phyloP scores from a whole-genome alignment of 2,329 filamentous ascomycete species.

The Pseudogymnoascus pannorum region DNA sequence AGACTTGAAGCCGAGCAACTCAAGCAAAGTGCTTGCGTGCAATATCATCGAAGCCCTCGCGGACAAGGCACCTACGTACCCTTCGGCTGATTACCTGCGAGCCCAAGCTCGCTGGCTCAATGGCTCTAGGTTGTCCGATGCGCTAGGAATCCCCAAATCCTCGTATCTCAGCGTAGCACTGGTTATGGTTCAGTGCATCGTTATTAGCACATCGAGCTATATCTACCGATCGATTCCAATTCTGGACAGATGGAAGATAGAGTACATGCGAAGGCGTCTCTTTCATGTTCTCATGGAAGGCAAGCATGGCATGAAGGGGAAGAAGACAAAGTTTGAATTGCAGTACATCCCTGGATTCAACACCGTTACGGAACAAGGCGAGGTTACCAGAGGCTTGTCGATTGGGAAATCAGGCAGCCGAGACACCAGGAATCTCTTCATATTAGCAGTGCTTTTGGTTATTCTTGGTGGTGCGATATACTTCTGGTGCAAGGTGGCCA shows the following conservation, averaged over 20 bases:
- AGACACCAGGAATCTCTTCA: neutral
- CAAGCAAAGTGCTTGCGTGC: conserved; percentile 56
- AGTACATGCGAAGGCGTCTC: neutral
- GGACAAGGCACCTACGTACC: conserved; percentile 55
- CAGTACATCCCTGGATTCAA: neutral
- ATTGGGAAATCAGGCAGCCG: neutral
- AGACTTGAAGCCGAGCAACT: conserved; percentile 56
- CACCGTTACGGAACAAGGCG: neutral
- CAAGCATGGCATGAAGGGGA: neutral
- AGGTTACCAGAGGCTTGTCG: neutral
- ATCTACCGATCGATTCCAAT: conserved; percentile 39
- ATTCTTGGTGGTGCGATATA: neutral
- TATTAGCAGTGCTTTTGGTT: neutral
- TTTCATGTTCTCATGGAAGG: neutral
- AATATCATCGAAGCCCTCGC: conserved; percentile 60
- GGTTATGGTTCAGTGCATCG: conserved; percentile 29
- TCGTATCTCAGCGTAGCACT: conserved; percentile 8
- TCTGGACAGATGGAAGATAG: conserved; percentile 41
- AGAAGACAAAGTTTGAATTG: neutral
- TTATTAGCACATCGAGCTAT: conserved; percentile 45
- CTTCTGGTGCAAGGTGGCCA: neutral
- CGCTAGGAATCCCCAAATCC: conserved; percentile 42
- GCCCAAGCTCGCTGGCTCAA: conserved; percentile 66
- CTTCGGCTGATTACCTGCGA: conserved; percentile 56
- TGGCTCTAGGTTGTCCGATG: conserved; percentile 50